Evolutionary conservation across 225 moss, liverwort and hornwort genomes (phyloP).

Genomic region (Bryum argenteum): DNA sequence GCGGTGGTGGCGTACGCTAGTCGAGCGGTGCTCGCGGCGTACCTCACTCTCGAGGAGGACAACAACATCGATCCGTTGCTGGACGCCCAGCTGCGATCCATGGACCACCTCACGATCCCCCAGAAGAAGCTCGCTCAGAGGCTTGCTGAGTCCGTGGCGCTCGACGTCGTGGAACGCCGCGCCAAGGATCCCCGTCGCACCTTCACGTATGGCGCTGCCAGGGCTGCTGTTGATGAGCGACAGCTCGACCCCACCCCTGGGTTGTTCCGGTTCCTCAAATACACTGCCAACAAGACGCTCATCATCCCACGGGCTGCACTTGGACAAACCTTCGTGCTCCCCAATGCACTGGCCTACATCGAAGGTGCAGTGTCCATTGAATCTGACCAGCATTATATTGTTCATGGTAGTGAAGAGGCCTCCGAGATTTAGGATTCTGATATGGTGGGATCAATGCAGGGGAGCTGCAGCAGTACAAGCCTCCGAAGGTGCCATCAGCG

Average conservation of each 20-base stretch:
- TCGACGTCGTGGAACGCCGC: conserved; percentile 11
- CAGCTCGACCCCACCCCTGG: background rate
- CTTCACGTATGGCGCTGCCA: conserved; percentile 15
- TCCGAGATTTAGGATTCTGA: too few species aligned
- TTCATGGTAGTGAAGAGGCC: too few species aligned
- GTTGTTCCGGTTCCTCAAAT: conserved; percentile 18
- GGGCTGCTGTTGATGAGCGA: conserved; percentile 28
- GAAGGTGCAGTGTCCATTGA: background rate
- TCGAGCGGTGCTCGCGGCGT: conserved; percentile 3
- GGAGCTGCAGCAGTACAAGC: conserved; percentile 4
- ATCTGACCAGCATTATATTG: too few species aligned
- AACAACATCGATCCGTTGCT: conserved; percentile 22
- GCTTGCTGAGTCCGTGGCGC: conserved; percentile 14
- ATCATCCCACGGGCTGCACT: conserved; percentile 21
- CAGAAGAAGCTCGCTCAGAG: conserved; percentile 22
- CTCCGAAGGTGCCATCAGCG: conserved; percentile 20
- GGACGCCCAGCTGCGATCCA: conserved; percentile 17
- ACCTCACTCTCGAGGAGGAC: conserved; percentile 19
- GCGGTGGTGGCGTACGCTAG: conserved; percentile 2
- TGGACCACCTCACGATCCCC: background rate
- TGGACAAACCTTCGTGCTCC: conserved; percentile 26
- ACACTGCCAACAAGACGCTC: background rate
- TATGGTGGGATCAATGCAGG: background rate
- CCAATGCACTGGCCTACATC: conserved; percentile 14
- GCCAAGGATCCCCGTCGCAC: conserved; percentile 6